Conservation (phyloP, 345 rosid genomes). For the Gossypium mustelinum region DNA sequence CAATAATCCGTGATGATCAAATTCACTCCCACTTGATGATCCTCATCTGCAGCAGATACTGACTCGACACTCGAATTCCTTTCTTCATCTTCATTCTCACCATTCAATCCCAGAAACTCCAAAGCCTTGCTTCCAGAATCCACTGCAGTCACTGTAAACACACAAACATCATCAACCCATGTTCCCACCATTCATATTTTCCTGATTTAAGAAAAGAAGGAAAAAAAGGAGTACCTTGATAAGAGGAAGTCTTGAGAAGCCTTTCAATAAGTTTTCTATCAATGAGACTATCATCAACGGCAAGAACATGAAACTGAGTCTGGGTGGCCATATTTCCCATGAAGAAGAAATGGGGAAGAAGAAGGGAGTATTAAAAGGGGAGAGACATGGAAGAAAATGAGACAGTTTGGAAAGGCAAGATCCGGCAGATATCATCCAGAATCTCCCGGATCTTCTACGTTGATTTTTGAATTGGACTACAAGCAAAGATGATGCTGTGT, state of each 20-base stretch:
- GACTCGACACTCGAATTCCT: conserved; percentile 21
- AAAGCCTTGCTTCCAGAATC: conserved; percentile 91
- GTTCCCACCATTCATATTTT: not conserved
- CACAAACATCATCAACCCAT: not conserved
- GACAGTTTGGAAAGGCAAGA: conserved; percentile 70
- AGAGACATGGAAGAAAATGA: conserved; percentile 35
- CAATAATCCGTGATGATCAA: conserved; percentile 90
- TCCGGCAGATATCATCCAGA: conserved; percentile 49
- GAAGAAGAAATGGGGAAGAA: not conserved
- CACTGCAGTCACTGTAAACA: conserved; percentile 68
- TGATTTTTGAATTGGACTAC: conserved; percentile 53
- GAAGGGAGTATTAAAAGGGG: conserved; percentile 25
- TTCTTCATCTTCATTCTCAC: conserved; percentile 10
- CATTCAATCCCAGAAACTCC: conserved; percentile 66
- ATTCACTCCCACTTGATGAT: conserved; percentile 46
- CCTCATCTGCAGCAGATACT: conserved; percentile 26
- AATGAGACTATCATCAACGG: conserved; percentile 80
- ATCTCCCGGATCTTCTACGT: conserved; percentile 49
- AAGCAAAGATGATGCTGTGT: conserved; percentile 35
- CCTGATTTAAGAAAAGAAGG: too few species aligned
- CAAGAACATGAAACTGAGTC: conserved; percentile 80
- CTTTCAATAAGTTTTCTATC: conserved; percentile 84
- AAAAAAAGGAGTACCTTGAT: conserved; percentile 41
- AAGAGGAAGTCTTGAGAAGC: conserved; percentile 82
- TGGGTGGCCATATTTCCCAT: conserved; percentile 36